phyloP scores from a whole-genome alignment of 169 alveolate genomes.

The Plasmodium gaboni region DNA sequence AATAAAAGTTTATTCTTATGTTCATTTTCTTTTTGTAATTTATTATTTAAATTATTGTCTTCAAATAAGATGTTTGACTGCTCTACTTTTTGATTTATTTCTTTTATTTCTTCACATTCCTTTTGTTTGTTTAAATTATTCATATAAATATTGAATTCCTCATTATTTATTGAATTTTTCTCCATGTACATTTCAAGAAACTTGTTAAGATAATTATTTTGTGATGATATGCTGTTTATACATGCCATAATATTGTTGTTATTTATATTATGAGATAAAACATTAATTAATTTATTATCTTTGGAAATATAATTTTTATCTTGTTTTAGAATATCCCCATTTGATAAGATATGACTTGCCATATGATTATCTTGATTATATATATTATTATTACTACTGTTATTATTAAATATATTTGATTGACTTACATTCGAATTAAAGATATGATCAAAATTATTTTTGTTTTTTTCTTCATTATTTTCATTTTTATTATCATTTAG shows the following conservation, averaged over 20 bases:
- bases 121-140: conserved; percentile 1
- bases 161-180: conserved; percentile 8
- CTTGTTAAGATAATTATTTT: conserved; percentile 24
- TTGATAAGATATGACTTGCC: not conserved
- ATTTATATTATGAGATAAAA: not conserved
- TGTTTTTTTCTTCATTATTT: not conserved
- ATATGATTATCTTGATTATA: not conserved
- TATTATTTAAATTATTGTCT: not conserved
- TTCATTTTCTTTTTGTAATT: not conserved
- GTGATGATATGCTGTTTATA: not conserved
- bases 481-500: not conserved
- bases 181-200: conserved; percentile 54
- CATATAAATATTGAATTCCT: conserved; percentile 3
- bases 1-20: conserved; percentile 4
- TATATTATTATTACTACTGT: too few relatives aligned
- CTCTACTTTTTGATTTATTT: not conserved
- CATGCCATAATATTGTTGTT: not conserved
- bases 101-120: not conserved
- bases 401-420: not conserved
- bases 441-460: not conserved
- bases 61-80: not conserved
- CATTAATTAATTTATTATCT: not conserved
- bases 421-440: not conserved
- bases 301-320: not conserved
- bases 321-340: not conserved